Conservation (phyloP, 78 protist genomes). For the Dictyostelium brefeldianum region DNA sequence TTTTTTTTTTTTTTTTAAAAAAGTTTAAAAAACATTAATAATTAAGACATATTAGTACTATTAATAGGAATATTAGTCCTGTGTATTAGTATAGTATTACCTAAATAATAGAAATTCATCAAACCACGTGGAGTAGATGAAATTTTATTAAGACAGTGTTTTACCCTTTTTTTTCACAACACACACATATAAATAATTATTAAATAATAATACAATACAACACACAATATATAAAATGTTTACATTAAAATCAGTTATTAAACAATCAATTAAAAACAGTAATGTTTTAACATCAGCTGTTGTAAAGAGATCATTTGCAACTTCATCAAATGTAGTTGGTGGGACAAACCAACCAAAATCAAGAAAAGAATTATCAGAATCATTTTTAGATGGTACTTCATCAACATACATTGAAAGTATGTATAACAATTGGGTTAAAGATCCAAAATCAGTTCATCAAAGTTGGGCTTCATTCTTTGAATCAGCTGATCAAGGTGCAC, state of each 20-base stretch:
- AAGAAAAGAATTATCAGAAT: slow-evolving; percentile 79
- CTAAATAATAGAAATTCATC: not conserved
- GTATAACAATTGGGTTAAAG: slow-evolving; percentile 73
- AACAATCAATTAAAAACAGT: not conserved
- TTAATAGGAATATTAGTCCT: slow-evolving; percentile 3
- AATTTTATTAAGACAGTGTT: not conserved
- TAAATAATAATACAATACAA: not conserved
- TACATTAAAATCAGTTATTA: not conserved
- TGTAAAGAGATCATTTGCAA: not conserved
- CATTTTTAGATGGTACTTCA: slow-evolving; percentile 81
- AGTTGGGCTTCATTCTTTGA: slow-evolving; percentile 80
- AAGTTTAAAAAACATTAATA: not conserved
- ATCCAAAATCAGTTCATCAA: slow-evolving; percentile 73
- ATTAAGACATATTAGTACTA: not conserved
- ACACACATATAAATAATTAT: not conserved
- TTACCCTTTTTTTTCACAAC: not conserved
- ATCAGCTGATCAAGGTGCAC: slow-evolving; percentile 45
- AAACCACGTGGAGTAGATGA: slow-evolving; percentile 27
- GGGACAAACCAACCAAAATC: slow-evolving; percentile 68
- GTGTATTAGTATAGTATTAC: not conserved
- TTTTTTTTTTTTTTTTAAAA: slow-evolving; percentile 10
- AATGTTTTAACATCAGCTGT: not conserved
- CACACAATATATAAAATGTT: not conserved
- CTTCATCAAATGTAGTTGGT: not conserved
- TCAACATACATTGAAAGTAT: slow-evolving; percentile 75